phyloP scores from a whole-genome alignment of 176 grass and related monocot genomes.

The Rhipidocladum racemiflorum region DNA sequence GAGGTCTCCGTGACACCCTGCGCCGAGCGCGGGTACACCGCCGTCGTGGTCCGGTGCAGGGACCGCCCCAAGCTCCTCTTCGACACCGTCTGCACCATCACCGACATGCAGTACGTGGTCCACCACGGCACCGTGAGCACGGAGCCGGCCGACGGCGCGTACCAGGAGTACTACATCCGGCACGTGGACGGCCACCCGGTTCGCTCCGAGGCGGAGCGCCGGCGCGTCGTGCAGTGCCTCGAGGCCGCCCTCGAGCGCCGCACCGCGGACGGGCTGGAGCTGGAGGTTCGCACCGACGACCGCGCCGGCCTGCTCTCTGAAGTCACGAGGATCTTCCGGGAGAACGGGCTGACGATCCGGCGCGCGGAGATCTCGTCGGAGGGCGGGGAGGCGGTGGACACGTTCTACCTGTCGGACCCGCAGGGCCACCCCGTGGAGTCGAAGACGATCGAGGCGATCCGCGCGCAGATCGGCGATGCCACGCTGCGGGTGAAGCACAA shows the following conservation, averaged over 20 bases:
- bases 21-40: conserved; percentile 66
- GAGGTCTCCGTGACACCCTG: conserved; percentile 59
- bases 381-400: conserved; percentile 58
- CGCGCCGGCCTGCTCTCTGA: conserved; percentile 64
- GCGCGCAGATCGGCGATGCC: conserved; percentile 52
- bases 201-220: conserved; percentile 51
- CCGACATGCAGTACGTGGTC: conserved; percentile 83
- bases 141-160: conserved; percentile 44
- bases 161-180: conserved; percentile 95
- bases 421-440: conserved; percentile 56
- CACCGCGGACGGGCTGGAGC: conserved; percentile 62
- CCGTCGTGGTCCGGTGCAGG: conserved; percentile 58
- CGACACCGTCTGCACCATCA: conserved; percentile 84
- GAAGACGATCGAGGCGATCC: conserved; percentile 69
- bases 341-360: conserved; percentile 76
- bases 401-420: conserved; percentile 71
- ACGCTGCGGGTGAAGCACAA: conserved; percentile 70
- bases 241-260: conserved; percentile 81
- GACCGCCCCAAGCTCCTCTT: conserved; percentile 91
- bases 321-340: conserved; percentile 78
- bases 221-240: conserved; percentile 57
- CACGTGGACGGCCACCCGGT: conserved; percentile 62
- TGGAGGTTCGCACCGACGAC: conserved; percentile 62
- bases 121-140: conserved; percentile 63
- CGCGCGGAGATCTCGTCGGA: conserved; percentile 73